Percentiles rank a stretch among this genome's conserved stretches.
Evolutionary conservation across 2,329 filamentous ascomycete species (phyloP).

Genomic region (Alternaria hordeiaustralica): DNA sequence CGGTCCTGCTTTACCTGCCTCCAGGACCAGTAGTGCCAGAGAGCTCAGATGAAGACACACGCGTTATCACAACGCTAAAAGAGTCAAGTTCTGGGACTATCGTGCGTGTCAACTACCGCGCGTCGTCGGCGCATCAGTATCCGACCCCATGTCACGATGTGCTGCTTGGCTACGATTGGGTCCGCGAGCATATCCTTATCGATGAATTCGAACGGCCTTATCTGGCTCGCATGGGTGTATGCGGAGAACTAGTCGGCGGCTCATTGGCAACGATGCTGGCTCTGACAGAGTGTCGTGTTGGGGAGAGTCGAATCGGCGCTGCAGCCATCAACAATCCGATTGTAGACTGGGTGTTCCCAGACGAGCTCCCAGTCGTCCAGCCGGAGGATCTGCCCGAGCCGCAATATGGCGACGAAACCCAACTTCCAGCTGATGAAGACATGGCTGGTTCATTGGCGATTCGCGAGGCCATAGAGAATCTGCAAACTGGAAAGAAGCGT

Average conservation of each 20-base stretch:
- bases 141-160: conserved; percentile 58
- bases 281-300: conserved; percentile 56
- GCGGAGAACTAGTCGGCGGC: conserved; percentile 57
- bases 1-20: conserved; percentile 53
- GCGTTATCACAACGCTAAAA: conserved; percentile 44
- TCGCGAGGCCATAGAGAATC: conserved; percentile 7
- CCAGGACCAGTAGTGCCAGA: conserved; percentile 48
- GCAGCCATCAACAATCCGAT: conserved; percentile 57
- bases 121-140: conserved; percentile 45
- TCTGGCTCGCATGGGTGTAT: conserved; percentile 51
- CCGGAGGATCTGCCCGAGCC: conserved; percentile 39
- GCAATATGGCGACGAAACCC: conserved; percentile 36
- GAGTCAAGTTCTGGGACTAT: conserved; percentile 49
- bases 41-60: conserved; percentile 34
- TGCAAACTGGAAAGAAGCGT: conserved; percentile 11
- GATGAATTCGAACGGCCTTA: conserved; percentile 26
- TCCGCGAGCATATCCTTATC: conserved; percentile 47
- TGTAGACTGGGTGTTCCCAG: conserved; percentile 55
- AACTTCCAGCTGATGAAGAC: conserved; percentile 40
- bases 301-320: conserved; percentile 51
- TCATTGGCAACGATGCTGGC: conserved; percentile 57
- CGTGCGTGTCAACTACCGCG: conserved; percentile 56
- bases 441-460: conserved; percentile 23
- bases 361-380: conserved; percentile 33
- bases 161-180: conserved; percentile 56